Conservation (phyloP, 495 filamentous ascomycete genomes). For the Clohesyomyces aquaticus region DNA sequence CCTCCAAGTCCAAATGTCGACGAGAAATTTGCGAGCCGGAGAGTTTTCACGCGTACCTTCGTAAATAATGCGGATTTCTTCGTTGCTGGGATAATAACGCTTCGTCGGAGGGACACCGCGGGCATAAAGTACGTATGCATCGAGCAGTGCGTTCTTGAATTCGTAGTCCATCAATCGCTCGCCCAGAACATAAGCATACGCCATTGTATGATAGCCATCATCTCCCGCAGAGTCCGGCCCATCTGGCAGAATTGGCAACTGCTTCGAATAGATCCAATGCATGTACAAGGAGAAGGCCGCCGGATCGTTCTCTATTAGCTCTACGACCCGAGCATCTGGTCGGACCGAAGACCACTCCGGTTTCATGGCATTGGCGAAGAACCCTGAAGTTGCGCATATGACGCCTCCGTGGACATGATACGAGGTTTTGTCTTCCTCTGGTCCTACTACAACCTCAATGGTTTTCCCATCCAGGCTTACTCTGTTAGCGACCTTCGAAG, state of each 20-base stretch:
- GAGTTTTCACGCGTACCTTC: slow-evolving; percentile 17
- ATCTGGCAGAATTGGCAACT: slow-evolving; percentile 26
- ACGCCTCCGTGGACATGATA: slow-evolving; percentile 31
- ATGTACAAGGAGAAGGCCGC: slow-evolving; percentile 28
- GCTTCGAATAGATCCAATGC: slow-evolving; percentile 25
- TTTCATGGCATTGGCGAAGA: slow-evolving; percentile 32
- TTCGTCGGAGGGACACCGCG: slow-evolving; percentile 5
- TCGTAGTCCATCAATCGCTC: slow-evolving; percentile 20
- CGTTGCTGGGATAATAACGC: slow-evolving; percentile 23
- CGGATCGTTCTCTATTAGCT: slow-evolving; percentile 27
- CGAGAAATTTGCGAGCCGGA: slow-evolving; percentile 20
- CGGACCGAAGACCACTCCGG: slow-evolving; percentile 17
- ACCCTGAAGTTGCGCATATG: slow-evolving; percentile 22
- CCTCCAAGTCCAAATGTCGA: slow-evolving; percentile 30
- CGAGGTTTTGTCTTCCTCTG: not conserved
- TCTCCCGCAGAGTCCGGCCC: not conserved
- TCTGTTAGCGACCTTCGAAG: too few relatives aligned
- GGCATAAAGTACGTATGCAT: slow-evolving; percentile 27
- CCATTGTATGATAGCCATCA: slow-evolving; percentile 16
- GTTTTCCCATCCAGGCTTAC: slow-evolving; percentile 8
- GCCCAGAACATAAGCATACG: slow-evolving; percentile 29
- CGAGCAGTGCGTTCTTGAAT: slow-evolving; percentile 27
- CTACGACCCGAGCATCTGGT: slow-evolving; percentile 13
- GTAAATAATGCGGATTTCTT: slow-evolving; percentile 29
- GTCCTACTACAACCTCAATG: slow-evolving; percentile 20